Conservation (phyloP, 345 rosid species). For the Capsella bursapastoris region DNA sequence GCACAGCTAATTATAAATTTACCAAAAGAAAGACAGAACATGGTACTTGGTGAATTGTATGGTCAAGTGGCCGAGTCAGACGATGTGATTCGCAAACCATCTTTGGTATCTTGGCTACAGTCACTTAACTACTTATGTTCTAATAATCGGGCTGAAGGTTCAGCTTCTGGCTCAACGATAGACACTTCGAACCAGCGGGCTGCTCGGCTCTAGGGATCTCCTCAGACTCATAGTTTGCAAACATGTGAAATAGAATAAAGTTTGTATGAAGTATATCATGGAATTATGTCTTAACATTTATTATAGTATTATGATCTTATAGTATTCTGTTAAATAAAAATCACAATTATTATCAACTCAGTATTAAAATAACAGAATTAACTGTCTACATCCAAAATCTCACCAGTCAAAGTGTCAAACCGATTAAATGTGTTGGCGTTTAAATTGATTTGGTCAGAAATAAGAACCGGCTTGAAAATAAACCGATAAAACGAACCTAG, state of each 20-base stretch:
- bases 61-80: slow-evolving; percentile 86
- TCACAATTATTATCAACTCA: no score
- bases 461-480: slow-evolving; percentile 2
- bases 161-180: slow-evolving; percentile 26
- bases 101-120: slow-evolving; percentile 91
- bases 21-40: slow-evolving; percentile 77
- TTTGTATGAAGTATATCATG: not conserved
- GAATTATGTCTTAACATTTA: not conserved
- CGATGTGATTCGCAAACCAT: slow-evolving; percentile 87
- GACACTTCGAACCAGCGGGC: slow-evolving; percentile 43
- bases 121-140: slow-evolving; percentile 75
- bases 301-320: not conserved
- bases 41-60: slow-evolving; percentile 80
- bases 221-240: slow-evolving; percentile 13
- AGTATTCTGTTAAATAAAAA: not conserved
- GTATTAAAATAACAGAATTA: no score
- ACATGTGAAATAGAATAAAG: slow-evolving; percentile 11
- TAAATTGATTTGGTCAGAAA: not conserved
- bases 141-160: slow-evolving; percentile 42
- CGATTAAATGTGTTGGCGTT: not conserved
- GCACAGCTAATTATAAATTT: slow-evolving; percentile 67
- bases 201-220: slow-evolving; percentile 50
- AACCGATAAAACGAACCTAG: not conserved
- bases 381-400: no score
- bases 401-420: not conserved